Evolutionary conservation across 2,329 filamentous ascomycete genomes (phyloP), one percentile per base, ranked within the genome.

Genomic region (Diaporthe aspalathi): DNA sequence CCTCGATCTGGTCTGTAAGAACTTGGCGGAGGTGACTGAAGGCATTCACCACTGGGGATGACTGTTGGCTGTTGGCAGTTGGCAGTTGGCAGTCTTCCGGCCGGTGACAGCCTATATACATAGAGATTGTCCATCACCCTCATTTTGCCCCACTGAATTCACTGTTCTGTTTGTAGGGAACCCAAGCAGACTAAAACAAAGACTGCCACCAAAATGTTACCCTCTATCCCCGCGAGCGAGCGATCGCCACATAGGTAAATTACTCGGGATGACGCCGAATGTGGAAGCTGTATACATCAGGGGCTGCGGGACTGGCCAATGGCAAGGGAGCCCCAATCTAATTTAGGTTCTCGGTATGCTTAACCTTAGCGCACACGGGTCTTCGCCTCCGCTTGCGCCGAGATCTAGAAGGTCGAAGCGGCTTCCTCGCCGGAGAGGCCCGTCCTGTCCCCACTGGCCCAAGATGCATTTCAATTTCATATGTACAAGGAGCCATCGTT

Each of bases 211-310:
- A 27, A 16, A 49, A 63, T 63, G 60, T 43, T 63, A 63, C 60
- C 60, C 60, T 35, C 27, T 43, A 17, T 5, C 43, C 43, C 60
- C 43, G 60, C 43, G 60, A 43, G 60, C 60, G 43, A n/a, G 20
- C 60, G 60, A 65, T 65, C 60, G 43, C 43, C 60, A 65, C 60
- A 45, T 29, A 65, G 45, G 60, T 47, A 50, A 50, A 65, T 50
- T 65, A 65, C 60, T 65, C 60, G 29, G 60, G 47, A 45, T 38
- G 45, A 29, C 47, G 20, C 60, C 60, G 45, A 65, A 65, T 38
- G 45, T 65, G 29, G 60, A 65, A 65, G 60, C 60, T 65, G 45
- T 29, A 38, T 20, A 35, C 12, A 7, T 50, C 60, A 65, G 60
- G 60, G 60, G 60, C 45, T 50, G n/a, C 60, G 22, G 27, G 45